phyloP scores from a whole-genome alignment of 2,329 filamentous ascomycete species.

The Penicillium janthinellum region DNA sequence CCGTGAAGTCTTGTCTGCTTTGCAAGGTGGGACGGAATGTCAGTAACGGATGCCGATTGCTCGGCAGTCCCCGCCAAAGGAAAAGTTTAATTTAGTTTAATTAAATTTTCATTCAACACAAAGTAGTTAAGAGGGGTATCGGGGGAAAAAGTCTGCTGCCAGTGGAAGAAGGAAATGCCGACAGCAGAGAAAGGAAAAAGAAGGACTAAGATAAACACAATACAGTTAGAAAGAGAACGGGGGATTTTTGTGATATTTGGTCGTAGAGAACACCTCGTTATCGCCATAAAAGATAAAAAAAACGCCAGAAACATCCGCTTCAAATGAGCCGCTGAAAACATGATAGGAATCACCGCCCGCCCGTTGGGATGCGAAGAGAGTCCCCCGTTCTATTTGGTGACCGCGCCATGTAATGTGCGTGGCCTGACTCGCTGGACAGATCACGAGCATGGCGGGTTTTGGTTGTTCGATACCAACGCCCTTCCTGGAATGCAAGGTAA shows the following conservation, averaged over 20 bases:
- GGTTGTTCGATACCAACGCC: conserved; percentile 10
- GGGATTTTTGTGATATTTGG: conserved; percentile 13
- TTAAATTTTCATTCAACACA: not conserved
- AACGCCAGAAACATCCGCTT: conserved; percentile 23
- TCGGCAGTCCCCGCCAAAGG: not conserved
- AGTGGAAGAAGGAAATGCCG: not conserved
- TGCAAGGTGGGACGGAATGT: not conserved
- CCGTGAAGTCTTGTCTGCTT: not conserved
- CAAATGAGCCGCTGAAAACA: conserved; percentile 26
- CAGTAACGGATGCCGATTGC: not conserved
- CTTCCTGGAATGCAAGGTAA: conserved; percentile 16
- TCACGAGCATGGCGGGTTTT: conserved; percentile 12
- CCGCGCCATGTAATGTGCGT: conserved; percentile 15
- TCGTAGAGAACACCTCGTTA: conserved; percentile 14
- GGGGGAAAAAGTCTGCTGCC: not conserved
- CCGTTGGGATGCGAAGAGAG: conserved; percentile 22
- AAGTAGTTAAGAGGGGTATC: not conserved
- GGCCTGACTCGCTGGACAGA: conserved; percentile 12
- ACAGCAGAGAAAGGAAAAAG: too few species aligned
- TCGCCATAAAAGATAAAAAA: conserved; percentile 12
- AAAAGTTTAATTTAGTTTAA: not conserved
- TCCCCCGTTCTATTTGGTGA: conserved; percentile 13
- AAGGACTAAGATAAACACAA: not conserved
- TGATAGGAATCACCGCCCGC: conserved; percentile 20
- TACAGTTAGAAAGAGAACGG: not conserved